Evolutionary conservation across 139 green algal species (phyloP).

Genomic region (Chlamydomonas incerta): DNA sequence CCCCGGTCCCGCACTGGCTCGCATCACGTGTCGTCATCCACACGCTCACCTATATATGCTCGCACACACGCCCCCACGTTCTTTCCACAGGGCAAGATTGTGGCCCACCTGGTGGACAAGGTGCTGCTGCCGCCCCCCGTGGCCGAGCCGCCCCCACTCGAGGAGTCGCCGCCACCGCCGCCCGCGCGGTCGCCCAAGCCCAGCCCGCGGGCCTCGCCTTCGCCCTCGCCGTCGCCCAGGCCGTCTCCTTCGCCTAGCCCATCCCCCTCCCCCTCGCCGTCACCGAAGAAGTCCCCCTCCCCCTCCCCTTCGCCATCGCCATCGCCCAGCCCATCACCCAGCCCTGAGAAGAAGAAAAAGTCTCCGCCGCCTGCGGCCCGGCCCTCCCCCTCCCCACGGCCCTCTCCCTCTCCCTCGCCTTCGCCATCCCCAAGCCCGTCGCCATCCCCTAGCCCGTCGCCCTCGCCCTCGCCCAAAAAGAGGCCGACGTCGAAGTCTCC

Average conservation of each 20-base stretch:
- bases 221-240: background rate
- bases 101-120: conserved; percentile 9
- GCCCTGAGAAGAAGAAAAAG: no score
- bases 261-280: background rate
- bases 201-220: background rate
- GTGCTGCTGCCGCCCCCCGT: background rate
- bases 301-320: background rate
- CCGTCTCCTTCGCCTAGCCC: background rate
- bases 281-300: no score
- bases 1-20: no score
- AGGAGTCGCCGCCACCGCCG: background rate
- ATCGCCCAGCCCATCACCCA: background rate
- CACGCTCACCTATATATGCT: background rate
- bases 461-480: background rate
- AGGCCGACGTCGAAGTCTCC: background rate
- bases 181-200: background rate
- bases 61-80: background rate
- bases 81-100: background rate
- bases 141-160: background rate
- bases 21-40: no score
- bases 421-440: background rate
- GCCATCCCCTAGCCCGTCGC: no score
- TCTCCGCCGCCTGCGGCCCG: no score
- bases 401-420: background rate
- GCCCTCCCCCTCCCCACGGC: background rate